Evolutionary conservation across 805 yeast species (phyloP).

Genomic region (Kuraishia cidri): DNA sequence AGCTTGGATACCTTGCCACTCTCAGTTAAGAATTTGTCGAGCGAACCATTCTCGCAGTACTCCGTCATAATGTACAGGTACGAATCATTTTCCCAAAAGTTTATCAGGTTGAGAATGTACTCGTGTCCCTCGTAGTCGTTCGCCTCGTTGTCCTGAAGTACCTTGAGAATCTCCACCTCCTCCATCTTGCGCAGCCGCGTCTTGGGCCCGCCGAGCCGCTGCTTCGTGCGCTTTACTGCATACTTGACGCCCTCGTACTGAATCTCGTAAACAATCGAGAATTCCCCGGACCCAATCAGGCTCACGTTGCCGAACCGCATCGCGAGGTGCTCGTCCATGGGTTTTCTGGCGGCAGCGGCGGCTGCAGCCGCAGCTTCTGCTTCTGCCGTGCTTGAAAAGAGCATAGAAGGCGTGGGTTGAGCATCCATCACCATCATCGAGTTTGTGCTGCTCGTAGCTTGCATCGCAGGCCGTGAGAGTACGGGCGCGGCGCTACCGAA

Average conservation of each 20-base stretch:
- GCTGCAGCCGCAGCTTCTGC: no score
- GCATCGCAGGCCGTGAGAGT: no score
- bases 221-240: slow-evolving; percentile 84
- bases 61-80: slow-evolving; percentile 89
- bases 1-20: slow-evolving; percentile 67
- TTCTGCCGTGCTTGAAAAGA: slow-evolving; percentile 10
- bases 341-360: slow-evolving; percentile 9
- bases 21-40: slow-evolving; percentile 72
- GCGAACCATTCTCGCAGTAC: slow-evolving; percentile 84
- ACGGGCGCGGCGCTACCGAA: no score
- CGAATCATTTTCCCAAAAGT: slow-evolving; percentile 76
- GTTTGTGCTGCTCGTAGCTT: no score
- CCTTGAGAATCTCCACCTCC: slow-evolving; percentile 65
- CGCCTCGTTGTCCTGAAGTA: slow-evolving; percentile 27
- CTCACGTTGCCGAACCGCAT: slow-evolving; percentile 57
- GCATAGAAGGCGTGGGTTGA: neutral
- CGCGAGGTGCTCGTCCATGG: slow-evolving; percentile 34
- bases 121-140: slow-evolving; percentile 57
- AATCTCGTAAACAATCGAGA: slow-evolving; percentile 82
- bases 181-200: slow-evolving; percentile 57
- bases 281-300: slow-evolving; percentile 78
- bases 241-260: slow-evolving; percentile 56
- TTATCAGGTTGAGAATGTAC: slow-evolving; percentile 68
- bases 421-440: no score
- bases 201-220: slow-evolving; percentile 47